phyloP scores from a whole-genome alignment of 2,329 filamentous ascomycete genomes.

The Ciborinia camelliae region DNA sequence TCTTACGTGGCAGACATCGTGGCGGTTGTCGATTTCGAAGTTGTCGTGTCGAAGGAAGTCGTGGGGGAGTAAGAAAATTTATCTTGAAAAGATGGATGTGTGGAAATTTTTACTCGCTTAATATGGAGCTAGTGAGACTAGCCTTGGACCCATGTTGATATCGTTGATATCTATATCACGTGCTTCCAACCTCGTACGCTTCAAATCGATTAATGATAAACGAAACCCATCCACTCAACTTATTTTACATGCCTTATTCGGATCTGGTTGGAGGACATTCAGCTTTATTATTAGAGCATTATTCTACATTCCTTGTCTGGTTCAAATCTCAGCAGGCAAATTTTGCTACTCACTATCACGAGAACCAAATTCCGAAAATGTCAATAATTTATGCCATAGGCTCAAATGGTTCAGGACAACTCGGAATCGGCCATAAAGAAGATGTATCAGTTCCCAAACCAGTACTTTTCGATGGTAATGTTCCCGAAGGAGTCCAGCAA shows the following conservation, averaged over 20 bases:
- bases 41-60: conserved; percentile 30
- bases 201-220: too few species aligned
- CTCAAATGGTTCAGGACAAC: conserved; percentile 73
- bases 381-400: conserved; percentile 64
- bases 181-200: background rate
- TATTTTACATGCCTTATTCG: conserved; percentile 41
- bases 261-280: background rate
- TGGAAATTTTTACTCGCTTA: conserved; percentile 15
- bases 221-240: conserved; percentile 45
- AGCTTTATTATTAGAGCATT: too few species aligned
- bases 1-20: conserved; percentile 50
- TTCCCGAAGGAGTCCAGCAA: conserved; percentile 39
- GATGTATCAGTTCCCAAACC: conserved; percentile 65
- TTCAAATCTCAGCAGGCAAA: background rate
- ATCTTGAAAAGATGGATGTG: conserved; percentile 3
- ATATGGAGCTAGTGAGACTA: background rate
- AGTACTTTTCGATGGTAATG: conserved; percentile 51
- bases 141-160: background rate
- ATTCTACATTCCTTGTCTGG: background rate
- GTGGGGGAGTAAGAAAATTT: background rate
- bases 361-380: conserved; percentile 39
- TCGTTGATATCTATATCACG: background rate
- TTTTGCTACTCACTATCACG: background rate
- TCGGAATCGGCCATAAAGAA: conserved; percentile 67
- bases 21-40: conserved; percentile 44